Evolutionary conservation across 345 rosid species (phyloP), one percentile per base, ranked within the genome.

Genomic region (Clarkia xantiana): DNA sequence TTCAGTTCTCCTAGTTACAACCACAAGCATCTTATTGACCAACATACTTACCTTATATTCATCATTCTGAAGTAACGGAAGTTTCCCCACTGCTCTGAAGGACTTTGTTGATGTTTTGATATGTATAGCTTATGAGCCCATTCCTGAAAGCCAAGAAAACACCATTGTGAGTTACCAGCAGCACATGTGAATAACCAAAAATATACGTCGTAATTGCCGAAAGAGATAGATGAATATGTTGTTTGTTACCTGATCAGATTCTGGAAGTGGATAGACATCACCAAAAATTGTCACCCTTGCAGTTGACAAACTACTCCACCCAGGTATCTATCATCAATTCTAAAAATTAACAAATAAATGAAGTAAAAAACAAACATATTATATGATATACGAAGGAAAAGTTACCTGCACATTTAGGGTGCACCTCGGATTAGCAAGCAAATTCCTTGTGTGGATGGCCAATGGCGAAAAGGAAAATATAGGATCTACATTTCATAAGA

Each of bases 261-360:
- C 89, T 36, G 82, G 83, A 62, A 90, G 86, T 11, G 94, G 96
- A 69, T 72, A 71, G 34, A 86, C 79, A 65, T 90, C 96, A 0
- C 97, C 97, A 63, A 90, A 90, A 18, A 90, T 72, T 29, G 97
- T 83, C 48, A 79, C 97, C 61, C 97, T 77, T 55, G 97, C 97
- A 72, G 83, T 90, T 40, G 96, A 90, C 70, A 90, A 81, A 75
- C 94, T 71, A 64, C 83, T 90, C 97, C 96, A 90, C 54, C 94
- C 94, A 14, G 96, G 97, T 69, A 90, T 79, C 96, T 90, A 42
- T 12, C 36, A 29, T 29, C 23, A 1, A 18, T 45, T 45, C 25
- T 45, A 18, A 18, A 11, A 6, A 23, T 45, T 23, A 45, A 14
- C 9, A 45, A 45, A 1, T 23, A 45, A 23, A 45, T 11, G 25